Percentiles rank a stretch among this genome's conserved stretches.
Evolutionary conservation across 108 stramenopile species (phyloP).

Genomic region (Schizochytrium sp.): DNA sequence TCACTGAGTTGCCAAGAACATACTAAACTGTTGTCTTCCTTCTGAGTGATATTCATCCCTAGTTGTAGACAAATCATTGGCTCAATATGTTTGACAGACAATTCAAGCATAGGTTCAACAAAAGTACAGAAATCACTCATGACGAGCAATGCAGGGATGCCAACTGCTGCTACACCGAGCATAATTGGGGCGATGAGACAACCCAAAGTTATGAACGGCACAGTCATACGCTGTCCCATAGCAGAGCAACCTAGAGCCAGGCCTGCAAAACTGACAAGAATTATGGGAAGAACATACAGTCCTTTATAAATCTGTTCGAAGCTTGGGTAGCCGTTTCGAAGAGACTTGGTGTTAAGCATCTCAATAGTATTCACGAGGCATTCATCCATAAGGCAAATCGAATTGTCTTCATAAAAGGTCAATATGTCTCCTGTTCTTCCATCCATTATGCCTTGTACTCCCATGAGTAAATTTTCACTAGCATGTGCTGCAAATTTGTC

Average conservation of each 20-base stretch:
- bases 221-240: neutral
- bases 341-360: neutral
- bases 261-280: conserved; percentile 15
- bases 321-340: neutral
- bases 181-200: conserved; percentile 14
- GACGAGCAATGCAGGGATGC: neutral
- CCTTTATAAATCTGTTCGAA: too few relatives aligned
- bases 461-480: neutral
- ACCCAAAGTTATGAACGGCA: conserved; percentile 2
- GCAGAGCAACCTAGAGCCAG: conserved; percentile 45
- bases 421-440: neutral
- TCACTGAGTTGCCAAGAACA: neutral
- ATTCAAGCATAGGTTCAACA: neutral
- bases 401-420: neutral
- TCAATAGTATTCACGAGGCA: conserved; percentile 38
- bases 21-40: neutral
- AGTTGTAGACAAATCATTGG: neutral
- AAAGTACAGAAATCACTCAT: conserved; percentile 7
- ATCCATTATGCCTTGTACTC: neutral
- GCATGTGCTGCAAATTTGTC: neutral
- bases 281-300: neutral
- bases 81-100: neutral
- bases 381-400: conserved; percentile 55
- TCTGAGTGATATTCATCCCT: neutral
- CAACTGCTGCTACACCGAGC: conserved; percentile 17